These are phyloP conservation scores for Trichoderma citrinoviride DNA, from an alignment of 2,329 filamentous ascomycete genomes.

Conservation along the genomic window DNA sequence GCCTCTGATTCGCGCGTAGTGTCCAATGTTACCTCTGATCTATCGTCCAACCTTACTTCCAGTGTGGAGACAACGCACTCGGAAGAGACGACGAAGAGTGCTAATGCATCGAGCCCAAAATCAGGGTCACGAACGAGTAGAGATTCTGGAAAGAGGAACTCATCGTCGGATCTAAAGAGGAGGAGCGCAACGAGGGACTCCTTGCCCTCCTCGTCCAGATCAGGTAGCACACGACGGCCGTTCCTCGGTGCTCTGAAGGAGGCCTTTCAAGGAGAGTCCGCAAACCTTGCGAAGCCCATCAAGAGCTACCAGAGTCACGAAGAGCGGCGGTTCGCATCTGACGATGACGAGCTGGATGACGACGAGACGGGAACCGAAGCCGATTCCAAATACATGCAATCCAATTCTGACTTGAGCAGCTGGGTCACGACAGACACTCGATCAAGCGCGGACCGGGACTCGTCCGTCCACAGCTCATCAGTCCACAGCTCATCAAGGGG, in stretches of 20 bases:
- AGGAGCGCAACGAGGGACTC: slow-evolving; percentile 53
- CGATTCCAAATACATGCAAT: slow-evolving; percentile 23
- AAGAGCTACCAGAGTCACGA: slow-evolving; percentile 50
- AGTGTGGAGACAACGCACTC: slow-evolving; percentile 3
- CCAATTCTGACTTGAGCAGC: slow-evolving; percentile 21
- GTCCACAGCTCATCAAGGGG: slow-evolving; percentile 26
- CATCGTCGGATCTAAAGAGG: slow-evolving; percentile 49
- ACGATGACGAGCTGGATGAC: slow-evolving; percentile 26
- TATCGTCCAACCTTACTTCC: slow-evolving; percentile 21
- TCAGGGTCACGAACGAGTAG: neutral
- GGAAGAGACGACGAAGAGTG: slow-evolving; percentile 1
- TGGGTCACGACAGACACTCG: slow-evolving; percentile 15
- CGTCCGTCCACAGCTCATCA: slow-evolving; percentile 26
- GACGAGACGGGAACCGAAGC: neutral
- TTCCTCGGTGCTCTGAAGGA: slow-evolving; percentile 59
- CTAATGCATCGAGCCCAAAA: slow-evolving; percentile 16
- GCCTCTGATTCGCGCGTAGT: slow-evolving; percentile 26
- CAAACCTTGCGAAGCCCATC: slow-evolving; percentile 44
- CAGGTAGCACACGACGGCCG: slow-evolving; percentile 44
- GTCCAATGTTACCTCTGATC: slow-evolving; percentile 11
- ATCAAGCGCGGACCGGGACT: slow-evolving; percentile 22
- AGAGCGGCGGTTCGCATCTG: slow-evolving; percentile 34
- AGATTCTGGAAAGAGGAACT: slow-evolving; percentile 27
- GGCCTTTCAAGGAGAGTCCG: slow-evolving; percentile 62
- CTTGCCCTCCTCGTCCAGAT: slow-evolving; percentile 50